Base-by-base conservation (phyloP, 345 rosid species). In the Moringa oleifera region DNA sequence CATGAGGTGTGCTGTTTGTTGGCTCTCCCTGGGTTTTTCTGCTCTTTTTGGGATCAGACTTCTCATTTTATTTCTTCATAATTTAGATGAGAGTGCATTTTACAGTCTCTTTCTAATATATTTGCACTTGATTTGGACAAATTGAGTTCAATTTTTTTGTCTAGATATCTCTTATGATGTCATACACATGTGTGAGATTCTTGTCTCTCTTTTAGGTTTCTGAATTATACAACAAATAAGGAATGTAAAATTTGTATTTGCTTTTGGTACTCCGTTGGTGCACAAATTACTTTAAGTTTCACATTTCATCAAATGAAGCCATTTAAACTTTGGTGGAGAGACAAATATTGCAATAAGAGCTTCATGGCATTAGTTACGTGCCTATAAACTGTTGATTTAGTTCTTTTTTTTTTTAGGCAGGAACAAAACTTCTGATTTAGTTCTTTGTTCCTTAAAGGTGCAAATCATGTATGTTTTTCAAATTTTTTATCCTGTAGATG, bases 1-100 rank as follows among this genome's bases (percentile, higher is more conserved):
- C 98, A 93, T 55, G 97, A 93, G 94, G 98, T 90, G 71, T 47
- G 61, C 51, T 58, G 55, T 64, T n/a, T 49, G 46, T 23, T 33
- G 17, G 57, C 22, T 53, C 75, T 49, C 37, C 15, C 57, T 59
- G 64, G 58, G 49, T 60, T 71, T 4, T 31, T 57, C 51, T 59
- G 41, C 68, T 62, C 57, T 53, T 45, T 23, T 51, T 25, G 22
- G 9, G 36, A 21, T 61, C 58, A 64, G 65, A 24, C 24, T 50
- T 66, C 36, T 17, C n/a, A 24, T 55, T 24, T 25, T 51, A 25
- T 51, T 19, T 2, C n/a, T 66, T 33, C 50, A 23, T 60, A 51
- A 51, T 57, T 58, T 51, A 20, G 47, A 25, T 59, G 53, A 6
- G 60, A 68, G 62, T 53, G 66, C 19, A 23, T 10, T 12, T 28